A percentile compares a stretch with the other conserved stretches of the same genome.
phyloP scores from a whole-genome alignment of 2,329 filamentous ascomycete species.

The Celoporthe dispersa region DNA sequence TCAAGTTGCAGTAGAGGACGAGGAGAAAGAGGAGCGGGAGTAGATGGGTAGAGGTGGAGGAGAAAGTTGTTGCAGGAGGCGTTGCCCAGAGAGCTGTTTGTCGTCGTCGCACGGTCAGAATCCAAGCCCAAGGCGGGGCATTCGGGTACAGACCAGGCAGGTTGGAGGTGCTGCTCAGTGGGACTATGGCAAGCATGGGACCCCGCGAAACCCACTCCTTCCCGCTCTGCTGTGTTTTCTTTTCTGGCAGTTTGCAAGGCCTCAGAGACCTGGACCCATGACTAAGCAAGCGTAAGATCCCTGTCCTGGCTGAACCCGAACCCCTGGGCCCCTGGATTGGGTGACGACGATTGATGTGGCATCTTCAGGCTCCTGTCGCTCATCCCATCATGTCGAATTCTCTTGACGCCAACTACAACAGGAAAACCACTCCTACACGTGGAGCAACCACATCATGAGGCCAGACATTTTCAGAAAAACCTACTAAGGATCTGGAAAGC shows the following conservation, averaged over 20 bases:
- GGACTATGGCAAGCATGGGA: not conserved
- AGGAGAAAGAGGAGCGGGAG: not conserved
- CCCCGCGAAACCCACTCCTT: slow-evolving; percentile 13
- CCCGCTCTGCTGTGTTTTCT: not conserved
- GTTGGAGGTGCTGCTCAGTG: not conserved
- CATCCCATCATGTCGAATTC: not conserved
- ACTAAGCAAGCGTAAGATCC: not conserved
- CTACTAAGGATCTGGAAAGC: not conserved
- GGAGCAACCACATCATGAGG: not conserved
- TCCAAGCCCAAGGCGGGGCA: slow-evolving; percentile 9
- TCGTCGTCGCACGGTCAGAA: slow-evolving; percentile 7
- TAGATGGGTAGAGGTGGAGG: not conserved
- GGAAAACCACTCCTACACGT: not conserved
- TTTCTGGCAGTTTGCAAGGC: not conserved
- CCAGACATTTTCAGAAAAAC: not conserved
- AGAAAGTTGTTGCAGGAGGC: not conserved
- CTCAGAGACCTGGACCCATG: not conserved
- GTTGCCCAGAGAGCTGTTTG: not conserved
- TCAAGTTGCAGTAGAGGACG: not conserved
- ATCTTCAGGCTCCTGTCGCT: slow-evolving; percentile 2
- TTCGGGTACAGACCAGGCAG: not conserved
- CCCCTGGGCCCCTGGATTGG: slow-evolving; percentile 1
- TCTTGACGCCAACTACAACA: slow-evolving; percentile 3
- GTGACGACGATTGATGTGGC: slow-evolving; percentile 11
- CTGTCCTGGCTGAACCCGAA: not conserved